Base-by-base conservation (phyloP, 805 yeast species). In the Lipomyces chichibuensis region DNA sequence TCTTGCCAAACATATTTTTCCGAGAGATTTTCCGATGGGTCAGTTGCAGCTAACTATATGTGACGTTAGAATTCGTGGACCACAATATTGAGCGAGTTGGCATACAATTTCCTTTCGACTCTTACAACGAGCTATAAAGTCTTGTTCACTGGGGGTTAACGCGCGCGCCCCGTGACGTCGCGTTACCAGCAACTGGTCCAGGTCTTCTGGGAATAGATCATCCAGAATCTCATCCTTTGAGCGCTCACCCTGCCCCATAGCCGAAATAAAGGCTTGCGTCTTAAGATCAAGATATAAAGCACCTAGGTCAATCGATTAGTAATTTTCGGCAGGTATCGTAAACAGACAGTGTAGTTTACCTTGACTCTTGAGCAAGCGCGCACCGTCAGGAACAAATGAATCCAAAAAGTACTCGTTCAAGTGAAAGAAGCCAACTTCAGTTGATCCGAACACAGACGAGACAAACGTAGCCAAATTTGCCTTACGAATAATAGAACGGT, bases 251-350 rank as follows among this genome's bases (percentile, higher is more conserved):
- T 77, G 77, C 13, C 89, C 91, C 67, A 93, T 77, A 0, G 96
- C 97, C 0, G 97, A 88, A 25, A 95, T 92, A 75, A 87, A 95
- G 0, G 97, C 97, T 77, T 95, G 99, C 0, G 99, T 95, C 76
- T 95, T 95, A 75, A 95, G 83, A 72, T 95, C 98, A 52, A 95
- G 81, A 72, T 84, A 92, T 60, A 95, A 78, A 3, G 60, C 13
- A 85, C 86, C 55, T 52, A 6, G 20, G 2, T 17, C 23, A 17
- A 43, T 17, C 23, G 2, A 43, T 43, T 43, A 43, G 20, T n/a
- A n/a, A 29, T 29, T 29, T 27, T 43, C 49, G 23, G 11, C 9
- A 52, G 0, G 95, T 14, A 25, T 25, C 33, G 9, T 7, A n/a
- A 52, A 9, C 29, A 52, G 55, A 43, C 14, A 17, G 8, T 25